Evolutionary conservation across 495 filamentous ascomycete genomes (phyloP).

Genomic region (Hamigera avellanea): DNA sequence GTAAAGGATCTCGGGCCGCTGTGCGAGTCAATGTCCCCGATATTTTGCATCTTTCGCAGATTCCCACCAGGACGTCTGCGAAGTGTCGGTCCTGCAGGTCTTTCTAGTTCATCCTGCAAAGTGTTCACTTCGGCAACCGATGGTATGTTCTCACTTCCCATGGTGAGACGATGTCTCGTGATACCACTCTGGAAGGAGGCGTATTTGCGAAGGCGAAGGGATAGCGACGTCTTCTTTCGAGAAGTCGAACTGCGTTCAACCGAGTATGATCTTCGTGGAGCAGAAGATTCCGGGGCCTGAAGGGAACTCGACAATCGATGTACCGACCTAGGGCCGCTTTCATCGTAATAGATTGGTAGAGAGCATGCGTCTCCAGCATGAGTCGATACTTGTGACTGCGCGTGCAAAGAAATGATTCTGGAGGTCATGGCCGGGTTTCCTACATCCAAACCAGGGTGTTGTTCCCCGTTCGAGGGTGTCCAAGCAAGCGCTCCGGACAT

Average conservation of each 20-base stretch:
- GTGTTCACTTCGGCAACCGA: conserved; percentile 32
- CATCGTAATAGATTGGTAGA: conserved; percentile 24
- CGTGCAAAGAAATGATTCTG: conserved; percentile 10
- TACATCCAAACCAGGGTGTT: too few species aligned
- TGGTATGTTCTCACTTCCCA: conserved; percentile 47
- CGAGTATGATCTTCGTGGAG: conserved; percentile 22
- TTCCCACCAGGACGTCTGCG: conserved; percentile 83
- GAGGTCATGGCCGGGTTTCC: conserved; percentile 5
- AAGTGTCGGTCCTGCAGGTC: conserved; percentile 42
- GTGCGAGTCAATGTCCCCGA: conserved; percentile 51
- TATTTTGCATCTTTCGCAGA: conserved; percentile 66
- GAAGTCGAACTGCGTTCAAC: conserved; percentile 17
- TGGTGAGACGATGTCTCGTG: conserved; percentile 43
- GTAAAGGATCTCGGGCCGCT: conserved; percentile 58
- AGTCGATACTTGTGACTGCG: conserved; percentile 14
- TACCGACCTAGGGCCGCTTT: conserved; percentile 7
- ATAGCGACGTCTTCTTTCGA: conserved; percentile 18
- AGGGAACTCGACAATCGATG: conserved; percentile 7
- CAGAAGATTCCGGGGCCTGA: conserved; percentile 8
- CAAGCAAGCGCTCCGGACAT: conserved; percentile 25
- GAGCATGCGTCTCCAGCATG: conserved; percentile 18
- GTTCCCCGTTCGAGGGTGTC: background rate
- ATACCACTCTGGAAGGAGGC: conserved; percentile 67
- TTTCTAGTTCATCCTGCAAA: conserved; percentile 24
- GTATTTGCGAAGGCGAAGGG: conserved; percentile 43